phyloP scores from a whole-genome alignment of 2,329 filamentous ascomycete genomes.

The Diplodia mutila region DNA sequence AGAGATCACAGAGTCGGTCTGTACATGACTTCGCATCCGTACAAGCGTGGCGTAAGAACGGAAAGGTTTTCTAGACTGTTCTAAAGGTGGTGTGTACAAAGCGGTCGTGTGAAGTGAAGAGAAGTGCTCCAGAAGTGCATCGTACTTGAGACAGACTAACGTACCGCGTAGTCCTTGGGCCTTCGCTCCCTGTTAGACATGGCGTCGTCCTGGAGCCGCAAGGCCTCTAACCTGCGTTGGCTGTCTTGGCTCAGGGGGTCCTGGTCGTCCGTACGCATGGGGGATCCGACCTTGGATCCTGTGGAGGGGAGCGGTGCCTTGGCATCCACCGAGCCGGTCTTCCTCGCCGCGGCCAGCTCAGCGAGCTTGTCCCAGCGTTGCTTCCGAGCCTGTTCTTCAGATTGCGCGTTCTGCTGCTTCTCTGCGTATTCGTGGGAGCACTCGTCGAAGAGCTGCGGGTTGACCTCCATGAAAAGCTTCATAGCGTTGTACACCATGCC shows the following conservation, averaged over 20 bases:
- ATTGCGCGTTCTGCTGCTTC: conserved; percentile 88
- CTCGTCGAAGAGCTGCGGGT: conserved; percentile 96
- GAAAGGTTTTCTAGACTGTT: conserved; percentile 26
- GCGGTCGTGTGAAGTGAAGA: conserved; percentile 22
- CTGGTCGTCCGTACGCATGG: conserved; percentile 69
- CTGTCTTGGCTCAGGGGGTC: conserved; percentile 81
- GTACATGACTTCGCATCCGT: conserved; percentile 22
- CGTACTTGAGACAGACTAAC: conserved; percentile 41
- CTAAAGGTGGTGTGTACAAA: conserved; percentile 27
- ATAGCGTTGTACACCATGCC: conserved; percentile 99
- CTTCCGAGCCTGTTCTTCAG: conserved; percentile 78
- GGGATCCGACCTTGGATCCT: conserved; percentile 43
- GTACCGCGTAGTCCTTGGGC: conserved; percentile 48
- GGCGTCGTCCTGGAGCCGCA: conserved; percentile 82
- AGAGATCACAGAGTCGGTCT: conserved; percentile 24
- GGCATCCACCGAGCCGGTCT: conserved; percentile 48
- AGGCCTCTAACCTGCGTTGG: conserved; percentile 82
- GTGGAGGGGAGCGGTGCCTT: conserved; percentile 31
- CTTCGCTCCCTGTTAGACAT: conserved; percentile 41
- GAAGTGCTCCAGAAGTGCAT: conserved; percentile 37
- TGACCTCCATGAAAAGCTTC: conserved; percentile 99
- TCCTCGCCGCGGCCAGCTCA: conserved; percentile 75
- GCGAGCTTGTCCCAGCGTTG: conserved; percentile 87
- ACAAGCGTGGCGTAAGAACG: conserved; percentile 27
- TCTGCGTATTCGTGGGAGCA: conserved; percentile 98